Evolutionary conservation across 257 asterid species (phyloP).

Genomic region (Lithospermum erythrorhizon): DNA sequence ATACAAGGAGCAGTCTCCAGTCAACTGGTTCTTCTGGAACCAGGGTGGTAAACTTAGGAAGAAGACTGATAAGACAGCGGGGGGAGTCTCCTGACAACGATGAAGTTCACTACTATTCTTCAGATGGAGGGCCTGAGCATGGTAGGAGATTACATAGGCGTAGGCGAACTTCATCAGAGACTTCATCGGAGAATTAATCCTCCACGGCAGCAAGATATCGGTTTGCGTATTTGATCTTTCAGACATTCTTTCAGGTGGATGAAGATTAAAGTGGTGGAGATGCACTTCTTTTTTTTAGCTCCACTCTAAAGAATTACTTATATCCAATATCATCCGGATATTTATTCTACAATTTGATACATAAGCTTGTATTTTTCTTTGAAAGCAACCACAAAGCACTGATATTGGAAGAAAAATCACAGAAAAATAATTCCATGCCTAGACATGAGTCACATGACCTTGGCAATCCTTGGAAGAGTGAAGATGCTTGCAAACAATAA

Average conservation of each 20-base stretch:
- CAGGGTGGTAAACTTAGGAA: slow-evolving; percentile 34
- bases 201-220: not conserved
- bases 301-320: not conserved
- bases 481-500: too few relatives aligned
- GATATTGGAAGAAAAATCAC: too few relatives aligned
- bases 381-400: too few relatives aligned
- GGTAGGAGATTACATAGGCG: slow-evolving; percentile 14
- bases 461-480: too few relatives aligned
- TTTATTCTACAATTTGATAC: too few relatives aligned
- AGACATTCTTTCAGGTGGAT: not conserved
- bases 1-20: slow-evolving; percentile 34
- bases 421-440: too few relatives aligned
- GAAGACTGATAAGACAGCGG: slow-evolving; percentile 58
- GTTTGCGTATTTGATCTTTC: not conserved
- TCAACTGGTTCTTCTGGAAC: slow-evolving; percentile 34
- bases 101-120: slow-evolving; percentile 29
- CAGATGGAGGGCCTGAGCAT: slow-evolving; percentile 19
- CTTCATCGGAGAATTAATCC: slow-evolving; percentile 28
- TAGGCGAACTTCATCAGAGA: slow-evolving; percentile 26
- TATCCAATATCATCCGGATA: too few relatives aligned
- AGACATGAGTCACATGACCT: too few relatives aligned
- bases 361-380: too few relatives aligned
- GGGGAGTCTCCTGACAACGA: slow-evolving; percentile 47
- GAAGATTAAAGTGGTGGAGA: not conserved
- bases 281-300: not conserved